These are phyloP conservation scores for Scutellaria barbata DNA, from an alignment of 257 asterid species.

Conservation along the genomic window DNA sequence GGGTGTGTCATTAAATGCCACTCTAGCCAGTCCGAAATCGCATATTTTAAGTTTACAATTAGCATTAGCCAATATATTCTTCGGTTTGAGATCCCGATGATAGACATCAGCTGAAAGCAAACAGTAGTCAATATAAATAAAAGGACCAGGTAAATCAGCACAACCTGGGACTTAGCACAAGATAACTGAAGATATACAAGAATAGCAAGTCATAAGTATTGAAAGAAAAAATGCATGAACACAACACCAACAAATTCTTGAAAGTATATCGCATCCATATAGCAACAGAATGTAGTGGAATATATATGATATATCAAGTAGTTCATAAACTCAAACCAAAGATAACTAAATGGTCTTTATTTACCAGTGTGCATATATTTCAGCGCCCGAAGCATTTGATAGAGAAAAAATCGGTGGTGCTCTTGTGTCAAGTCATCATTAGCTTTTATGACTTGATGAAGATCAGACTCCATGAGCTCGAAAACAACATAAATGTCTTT, in stretches of 20 bases:
- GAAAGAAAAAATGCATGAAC: not conserved
- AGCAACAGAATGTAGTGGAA: slow-evolving; percentile 1
- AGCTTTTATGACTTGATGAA: slow-evolving; percentile 95
- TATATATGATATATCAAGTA: not conserved
- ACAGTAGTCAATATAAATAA: slow-evolving; percentile 31
- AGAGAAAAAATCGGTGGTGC: slow-evolving; percentile 89
- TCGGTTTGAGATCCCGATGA: slow-evolving; percentile 95
- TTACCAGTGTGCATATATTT: slow-evolving; percentile 94
- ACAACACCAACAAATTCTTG: slow-evolving; percentile 17
- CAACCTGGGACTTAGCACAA: not conserved
- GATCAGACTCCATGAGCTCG: slow-evolving; percentile 98
- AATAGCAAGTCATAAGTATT: not conserved
- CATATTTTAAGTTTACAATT: slow-evolving; percentile 95
- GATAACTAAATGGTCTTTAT: not conserved
- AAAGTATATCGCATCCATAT: not conserved
- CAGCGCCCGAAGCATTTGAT: slow-evolving; percentile 88
- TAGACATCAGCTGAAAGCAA: slow-evolving; percentile 83
- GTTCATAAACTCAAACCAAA: slow-evolving; percentile 12
- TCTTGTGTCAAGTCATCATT: slow-evolving; percentile 92
- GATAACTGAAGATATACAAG: not conserved
- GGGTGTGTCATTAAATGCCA: slow-evolving; percentile 86
- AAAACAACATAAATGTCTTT: slow-evolving; percentile 86
- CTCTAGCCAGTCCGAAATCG: slow-evolving; percentile 93
- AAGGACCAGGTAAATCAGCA: not conserved
- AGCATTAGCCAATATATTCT: slow-evolving; percentile 95